Evolutionary conservation across 2,329 filamentous ascomycete species (phyloP).

Genomic region (Monilinia laxa): DNA sequence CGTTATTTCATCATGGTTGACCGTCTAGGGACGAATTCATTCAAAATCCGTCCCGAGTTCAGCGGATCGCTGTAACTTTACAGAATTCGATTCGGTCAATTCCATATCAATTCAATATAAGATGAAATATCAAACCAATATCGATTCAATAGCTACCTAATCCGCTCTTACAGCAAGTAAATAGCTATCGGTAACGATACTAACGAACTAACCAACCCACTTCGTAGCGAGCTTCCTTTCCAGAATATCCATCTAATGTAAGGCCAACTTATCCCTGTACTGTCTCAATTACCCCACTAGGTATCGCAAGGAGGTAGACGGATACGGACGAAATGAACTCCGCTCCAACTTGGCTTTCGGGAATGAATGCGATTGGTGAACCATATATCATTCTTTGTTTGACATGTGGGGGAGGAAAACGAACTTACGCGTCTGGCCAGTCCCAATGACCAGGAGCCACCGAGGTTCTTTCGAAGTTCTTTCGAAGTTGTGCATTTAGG

Average conservation of each 20-base stretch:
- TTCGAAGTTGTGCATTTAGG: no score
- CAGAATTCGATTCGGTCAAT: neutral
- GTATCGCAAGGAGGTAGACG: neutral
- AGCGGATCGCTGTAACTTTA: neutral
- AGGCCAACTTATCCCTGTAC: no score
- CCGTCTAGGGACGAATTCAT: no score
- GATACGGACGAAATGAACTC: neutral
- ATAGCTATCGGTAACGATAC: neutral
- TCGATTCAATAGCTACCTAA: no score
- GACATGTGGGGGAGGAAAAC: no score
- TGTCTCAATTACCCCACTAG: slow-evolving; percentile 11
- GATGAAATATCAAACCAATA: neutral
- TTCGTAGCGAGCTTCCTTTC: neutral
- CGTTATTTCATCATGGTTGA: no score
- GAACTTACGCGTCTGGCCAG: no score
- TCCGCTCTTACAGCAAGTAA: neutral
- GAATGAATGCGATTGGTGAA: neutral
- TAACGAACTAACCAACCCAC: no score
- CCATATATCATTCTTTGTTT: no score
- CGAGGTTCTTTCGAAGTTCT: no score
- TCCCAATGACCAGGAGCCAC: no score
- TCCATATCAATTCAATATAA: no score
- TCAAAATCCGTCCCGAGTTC: neutral
- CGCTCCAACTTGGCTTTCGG: neutral
- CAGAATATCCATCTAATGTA: neutral